phyloP scores from a whole-genome alignment of 1,284 basidiomycete genomes.

The Papiliotrema flavescens region DNA sequence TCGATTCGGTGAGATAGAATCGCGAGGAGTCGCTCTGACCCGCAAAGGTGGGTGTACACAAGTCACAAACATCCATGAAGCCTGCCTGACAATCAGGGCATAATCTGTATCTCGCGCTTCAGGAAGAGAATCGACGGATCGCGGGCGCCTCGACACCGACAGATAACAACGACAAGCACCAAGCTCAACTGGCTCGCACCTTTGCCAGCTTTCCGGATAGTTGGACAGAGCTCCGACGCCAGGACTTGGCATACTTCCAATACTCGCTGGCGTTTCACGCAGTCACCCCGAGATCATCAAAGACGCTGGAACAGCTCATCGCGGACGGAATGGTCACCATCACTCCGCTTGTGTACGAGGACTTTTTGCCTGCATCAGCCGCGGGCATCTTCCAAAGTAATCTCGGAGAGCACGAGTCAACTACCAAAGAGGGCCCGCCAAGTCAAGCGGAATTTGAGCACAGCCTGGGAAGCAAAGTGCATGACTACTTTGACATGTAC shows the following conservation, averaged over 20 bases:
- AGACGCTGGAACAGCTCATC: conserved; percentile 30
- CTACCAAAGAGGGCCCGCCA: neutral
- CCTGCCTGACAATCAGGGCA: conserved; percentile 17
- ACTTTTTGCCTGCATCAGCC: conserved; percentile 50
- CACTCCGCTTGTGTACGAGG: conserved; percentile 49
- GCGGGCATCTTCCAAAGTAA: conserved; percentile 52
- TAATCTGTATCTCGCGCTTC: conserved; percentile 33
- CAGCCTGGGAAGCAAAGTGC: conserved; percentile 17
- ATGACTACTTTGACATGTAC: conserved; percentile 31
- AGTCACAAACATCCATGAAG: neutral
- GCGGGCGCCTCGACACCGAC: conserved; percentile 12
- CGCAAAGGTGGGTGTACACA: conserved; percentile 30
- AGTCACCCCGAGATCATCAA: neutral
- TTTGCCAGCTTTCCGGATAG: conserved; percentile 38
- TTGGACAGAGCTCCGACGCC: conserved; percentile 26
- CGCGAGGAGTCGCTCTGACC: conserved; percentile 48
- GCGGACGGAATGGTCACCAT: conserved; percentile 30
- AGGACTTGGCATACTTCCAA: conserved; percentile 38
- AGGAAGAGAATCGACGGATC: conserved; percentile 18
- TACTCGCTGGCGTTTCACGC: conserved; percentile 19
- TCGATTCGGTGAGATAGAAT: conserved; percentile 53
- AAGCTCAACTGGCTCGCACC: conserved; percentile 25
- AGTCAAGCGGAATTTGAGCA: conserved; percentile 18
- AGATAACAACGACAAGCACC: conserved; percentile 40
- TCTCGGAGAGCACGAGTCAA: conserved; percentile 20